Percentiles rank a stretch among this genome's conserved stretches.
These are phyloP conservation scores for Apiospora sp. DNA, from an alignment of 2,329 filamentous ascomycete species.

Conservation along the genomic window DNA sequence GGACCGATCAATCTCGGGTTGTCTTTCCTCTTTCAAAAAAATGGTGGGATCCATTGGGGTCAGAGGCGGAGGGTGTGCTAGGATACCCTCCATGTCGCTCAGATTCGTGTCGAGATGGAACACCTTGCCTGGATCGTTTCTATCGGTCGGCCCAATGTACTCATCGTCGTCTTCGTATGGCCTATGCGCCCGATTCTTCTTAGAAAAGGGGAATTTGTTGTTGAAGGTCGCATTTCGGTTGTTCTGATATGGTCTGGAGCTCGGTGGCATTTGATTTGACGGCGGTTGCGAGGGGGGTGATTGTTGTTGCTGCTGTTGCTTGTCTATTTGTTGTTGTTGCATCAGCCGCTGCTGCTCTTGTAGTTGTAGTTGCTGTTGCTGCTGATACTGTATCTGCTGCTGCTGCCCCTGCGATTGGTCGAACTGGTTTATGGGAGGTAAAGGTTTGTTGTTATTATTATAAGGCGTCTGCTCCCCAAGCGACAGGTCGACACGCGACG, in stretches of 20 bases:
- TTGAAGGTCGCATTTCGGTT: slow-evolving; percentile 62
- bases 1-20: slow-evolving; percentile 41
- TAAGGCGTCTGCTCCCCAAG: slow-evolving; percentile 50
- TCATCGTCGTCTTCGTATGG: slow-evolving; percentile 63
- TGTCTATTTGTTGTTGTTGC: neutral
- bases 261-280: neutral
- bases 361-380: neutral
- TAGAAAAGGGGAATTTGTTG: slow-evolving; percentile 70
- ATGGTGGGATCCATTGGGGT: slow-evolving; percentile 72
- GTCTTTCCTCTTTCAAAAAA: slow-evolving; percentile 42
- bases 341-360: slow-evolving; percentile 1
- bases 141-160: slow-evolving; percentile 67
- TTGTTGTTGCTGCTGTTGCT: neutral
- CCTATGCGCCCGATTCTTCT: slow-evolving; percentile 58
- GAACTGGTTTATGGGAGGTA: slow-evolving; percentile 38
- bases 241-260: slow-evolving; percentile 8
- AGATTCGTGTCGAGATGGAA: slow-evolving; percentile 89
- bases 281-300: neutral
- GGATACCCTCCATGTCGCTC: slow-evolving; percentile 88
- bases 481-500: slow-evolving; percentile 56
- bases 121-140: slow-evolving; percentile 65
- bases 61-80: slow-evolving; percentile 74
- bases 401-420: slow-evolving; percentile 33
- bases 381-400: neutral
- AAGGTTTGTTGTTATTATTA: slow-evolving; percentile 43